Evolutionary conservation across 2,329 filamentous ascomycete species (phyloP).

Genomic region (Fusarium clavum): DNA sequence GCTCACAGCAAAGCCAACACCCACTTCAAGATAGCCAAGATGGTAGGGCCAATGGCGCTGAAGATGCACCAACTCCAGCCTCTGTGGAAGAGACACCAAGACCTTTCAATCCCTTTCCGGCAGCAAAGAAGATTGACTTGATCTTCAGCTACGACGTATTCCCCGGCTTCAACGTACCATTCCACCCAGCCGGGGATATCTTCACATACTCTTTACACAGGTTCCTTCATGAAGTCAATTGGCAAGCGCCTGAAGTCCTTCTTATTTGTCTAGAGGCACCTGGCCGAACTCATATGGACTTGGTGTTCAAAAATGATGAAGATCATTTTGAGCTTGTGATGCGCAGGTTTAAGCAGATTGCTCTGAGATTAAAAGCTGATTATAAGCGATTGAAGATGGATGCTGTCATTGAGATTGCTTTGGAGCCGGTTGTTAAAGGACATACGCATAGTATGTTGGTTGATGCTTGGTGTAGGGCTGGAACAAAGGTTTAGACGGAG

Average conservation of each 20-base stretch:
- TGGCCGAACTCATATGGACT: background rate
- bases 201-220: background rate
- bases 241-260: constrained; percentile 3
- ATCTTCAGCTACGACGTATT: constrained; percentile 9
- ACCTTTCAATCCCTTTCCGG: rapidly evolving
- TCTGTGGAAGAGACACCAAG: background rate
- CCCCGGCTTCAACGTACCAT: background rate
- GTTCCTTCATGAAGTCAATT: background rate
- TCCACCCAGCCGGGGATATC: background rate
- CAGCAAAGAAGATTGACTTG: background rate
- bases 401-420: constrained; percentile 8
- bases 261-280: constrained; percentile 2
- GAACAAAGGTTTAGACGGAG: background rate
- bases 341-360: constrained; percentile 4
- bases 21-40: background rate
- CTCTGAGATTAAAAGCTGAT: background rate
- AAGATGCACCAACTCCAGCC: background rate
- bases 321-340: background rate
- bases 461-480: background rate
- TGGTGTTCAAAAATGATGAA: background rate
- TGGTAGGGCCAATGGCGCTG: background rate
- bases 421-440: background rate
- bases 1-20: background rate
- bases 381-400: background rate
- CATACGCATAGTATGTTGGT: background rate